Evolutionary conservation across 2,329 filamentous ascomycete genomes (phyloP).

Genomic region (Gyromitra esculenta): DNA sequence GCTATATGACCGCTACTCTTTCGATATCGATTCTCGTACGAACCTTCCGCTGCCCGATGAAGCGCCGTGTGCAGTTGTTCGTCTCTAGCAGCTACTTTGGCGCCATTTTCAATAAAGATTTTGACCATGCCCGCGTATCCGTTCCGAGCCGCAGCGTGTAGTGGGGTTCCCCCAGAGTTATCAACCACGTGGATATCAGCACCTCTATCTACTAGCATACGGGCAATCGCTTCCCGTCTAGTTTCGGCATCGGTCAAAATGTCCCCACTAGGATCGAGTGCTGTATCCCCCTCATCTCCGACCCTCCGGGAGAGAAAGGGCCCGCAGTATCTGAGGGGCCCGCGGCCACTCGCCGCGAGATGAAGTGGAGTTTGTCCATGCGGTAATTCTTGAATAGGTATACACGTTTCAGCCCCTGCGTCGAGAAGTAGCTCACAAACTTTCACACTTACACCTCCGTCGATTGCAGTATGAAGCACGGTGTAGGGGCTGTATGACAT

Average conservation of each 20-base stretch:
- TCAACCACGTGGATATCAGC: not conserved
- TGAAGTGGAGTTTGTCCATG: constrained; percentile 1
- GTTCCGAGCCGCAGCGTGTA: constrained; percentile 18
- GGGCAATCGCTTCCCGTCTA: not conserved
- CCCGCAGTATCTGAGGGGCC: not conserved
- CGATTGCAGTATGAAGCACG: constrained; percentile 1
- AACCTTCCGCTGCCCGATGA: constrained; percentile 25
- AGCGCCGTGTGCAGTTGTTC: not conserved
- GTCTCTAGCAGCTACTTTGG: constrained; percentile 4
- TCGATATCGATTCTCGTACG: not conserved
- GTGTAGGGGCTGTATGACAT: not conserved
- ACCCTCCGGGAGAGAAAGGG: too few relatives aligned
- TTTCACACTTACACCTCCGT: not conserved
- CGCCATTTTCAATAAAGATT: constrained; percentile 23
- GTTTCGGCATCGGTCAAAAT: not conserved
- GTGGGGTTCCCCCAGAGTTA: not conserved
- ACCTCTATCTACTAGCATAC: constrained; percentile 18
- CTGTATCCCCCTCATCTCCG: too few relatives aligned
- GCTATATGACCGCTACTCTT: not conserved
- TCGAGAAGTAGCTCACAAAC: not conserved
- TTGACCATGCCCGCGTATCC: constrained; percentile 7
- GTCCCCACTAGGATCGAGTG: not conserved
- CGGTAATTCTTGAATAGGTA: not conserved
- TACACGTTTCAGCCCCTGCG: not conserved
- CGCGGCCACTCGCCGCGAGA: not conserved